Evolutionary conservation across 2,329 filamentous ascomycete species (phyloP), one percentile per base, ranked within the genome.

Genomic region (Dactylellina haptotyla): DNA sequence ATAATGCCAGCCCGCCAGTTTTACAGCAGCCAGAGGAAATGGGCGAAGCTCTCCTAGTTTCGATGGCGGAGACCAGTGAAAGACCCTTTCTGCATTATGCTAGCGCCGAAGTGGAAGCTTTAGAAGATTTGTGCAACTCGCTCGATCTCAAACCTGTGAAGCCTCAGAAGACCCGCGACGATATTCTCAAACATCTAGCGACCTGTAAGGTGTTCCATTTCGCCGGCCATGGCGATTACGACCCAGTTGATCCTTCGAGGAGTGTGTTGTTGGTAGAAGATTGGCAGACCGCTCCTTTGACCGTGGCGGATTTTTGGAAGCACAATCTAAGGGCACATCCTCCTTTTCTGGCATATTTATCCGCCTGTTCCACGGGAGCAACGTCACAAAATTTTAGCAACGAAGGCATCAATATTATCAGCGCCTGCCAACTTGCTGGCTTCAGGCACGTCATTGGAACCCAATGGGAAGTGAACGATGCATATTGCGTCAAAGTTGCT

Each of bases 201-300:
- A 45, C 26, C 0, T 81, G 79, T 75, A 75, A 77, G 12, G 79
- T 83, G 1, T 82, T 83, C 64, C 82, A 83, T 70, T 84, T 84
- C 59, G 82, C 82, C 1, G 80, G 82, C 8, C 82, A 83, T 61
- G 82, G 80, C 0, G 0, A 23, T 1, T 74, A 78, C 0, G 58
- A 82, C 58, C 3, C 28, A 0, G 0, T 1, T 0, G 78, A 81
- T 6, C 81, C 82, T 0, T 79, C 78, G 4, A 71, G 75, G 43
- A 81, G 80, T 69, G 46, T 12, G 43, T 64, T 82, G 1, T 74
- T 80, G 12, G 48, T 80, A 12, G 58, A 76, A 0, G 79, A 80
- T 67, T 77, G 77, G 72, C 14, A 76, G 28, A 58, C 20, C 12
- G 51, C 71, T 30, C 76, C 59, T 2, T 58, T 80, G 12, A 79